Percentiles rank a stretch among this genome's conserved stretches.
Evolutionary conservation across 805 yeast genomes (phyloP).

Genomic region (Metschnikowia kofuensis): DNA sequence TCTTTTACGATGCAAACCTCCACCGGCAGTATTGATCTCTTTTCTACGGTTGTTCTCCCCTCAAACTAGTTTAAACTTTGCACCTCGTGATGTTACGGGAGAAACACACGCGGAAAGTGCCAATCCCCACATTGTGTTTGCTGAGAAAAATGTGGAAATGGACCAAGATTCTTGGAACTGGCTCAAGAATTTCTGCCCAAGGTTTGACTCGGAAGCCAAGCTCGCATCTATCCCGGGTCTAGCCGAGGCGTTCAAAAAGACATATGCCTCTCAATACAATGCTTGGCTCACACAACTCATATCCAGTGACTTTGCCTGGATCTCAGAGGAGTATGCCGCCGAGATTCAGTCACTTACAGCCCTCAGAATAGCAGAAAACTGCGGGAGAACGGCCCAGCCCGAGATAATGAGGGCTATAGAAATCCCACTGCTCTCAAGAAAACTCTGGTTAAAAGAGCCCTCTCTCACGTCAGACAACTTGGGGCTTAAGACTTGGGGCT

Average conservation of each 20-base stretch:
- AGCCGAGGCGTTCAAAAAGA: slow-evolving; percentile 25
- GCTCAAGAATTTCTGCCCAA: slow-evolving; percentile 38
- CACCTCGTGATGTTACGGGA: slow-evolving; percentile 13
- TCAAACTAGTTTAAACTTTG: slow-evolving; percentile 51
- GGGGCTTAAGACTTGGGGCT: slow-evolving; percentile 96
- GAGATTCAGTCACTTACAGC: slow-evolving; percentile 58
- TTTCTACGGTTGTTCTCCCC: slow-evolving; percentile 50
- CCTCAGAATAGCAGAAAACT: slow-evolving; percentile 67
- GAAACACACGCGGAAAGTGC: slow-evolving; percentile 2
- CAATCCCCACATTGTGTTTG: slow-evolving; percentile 24
- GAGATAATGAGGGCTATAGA: slow-evolving; percentile 59
- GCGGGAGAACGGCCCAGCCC: slow-evolving; percentile 85
- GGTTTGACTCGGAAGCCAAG: slow-evolving; percentile 22
- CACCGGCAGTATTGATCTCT: slow-evolving; percentile 41
- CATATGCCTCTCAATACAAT: slow-evolving; percentile 37
- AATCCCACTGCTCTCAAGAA: slow-evolving; percentile 14
- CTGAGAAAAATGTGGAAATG: slow-evolving; percentile 31
- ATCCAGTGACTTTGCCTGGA: slow-evolving; percentile 49
- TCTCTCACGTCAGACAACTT: slow-evolving; percentile 81
- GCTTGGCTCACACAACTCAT: slow-evolving; percentile 48
- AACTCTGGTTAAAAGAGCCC: slow-evolving; percentile 64
- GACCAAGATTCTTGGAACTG: slow-evolving; percentile 39
- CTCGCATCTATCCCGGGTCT: slow-evolving; percentile 26
- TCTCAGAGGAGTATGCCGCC: slow-evolving; percentile 29
- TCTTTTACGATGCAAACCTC: slow-evolving; percentile 42